Evolutionary conservation across 2,329 filamentous ascomycete genomes (phyloP).

Genomic region (Aspergillus persii): DNA sequence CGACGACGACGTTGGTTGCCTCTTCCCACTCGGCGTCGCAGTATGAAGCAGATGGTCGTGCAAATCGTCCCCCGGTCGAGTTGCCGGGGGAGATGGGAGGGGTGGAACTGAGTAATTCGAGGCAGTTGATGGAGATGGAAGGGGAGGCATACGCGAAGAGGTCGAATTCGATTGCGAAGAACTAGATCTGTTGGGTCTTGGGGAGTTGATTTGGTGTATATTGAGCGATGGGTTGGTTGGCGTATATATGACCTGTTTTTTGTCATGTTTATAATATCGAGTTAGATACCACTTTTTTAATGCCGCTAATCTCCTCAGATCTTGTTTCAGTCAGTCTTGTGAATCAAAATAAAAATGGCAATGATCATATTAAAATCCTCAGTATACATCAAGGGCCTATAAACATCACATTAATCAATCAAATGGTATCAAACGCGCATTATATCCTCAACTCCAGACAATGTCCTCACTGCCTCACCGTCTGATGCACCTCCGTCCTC

Average conservation of each 20-base stretch:
- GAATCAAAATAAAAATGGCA: no score
- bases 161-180: background rate
- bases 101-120: slow-evolving; percentile 2
- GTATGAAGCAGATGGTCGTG: background rate
- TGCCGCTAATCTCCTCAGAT: background rate
- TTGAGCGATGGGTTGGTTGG: background rate
- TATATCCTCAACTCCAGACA: no score
- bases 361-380: no score
- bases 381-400: no score
- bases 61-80: background rate
- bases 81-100: background rate
- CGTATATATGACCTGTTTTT: background rate
- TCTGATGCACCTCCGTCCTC: slow-evolving; percentile 43
- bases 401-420: no score
- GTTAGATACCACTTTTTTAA: background rate
- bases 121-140: slow-evolving; percentile 8
- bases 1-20: background rate
- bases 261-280: background rate
- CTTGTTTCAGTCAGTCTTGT: no score
- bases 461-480: background rate
- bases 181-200: background rate
- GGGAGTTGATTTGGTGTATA: background rate
- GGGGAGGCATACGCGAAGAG: background rate
- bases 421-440: background rate
- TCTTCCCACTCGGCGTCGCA: background rate